These are phyloP conservation scores for Stachybotrys chartarum DNA, from an alignment of 2,329 filamentous ascomycete species.

Conservation along the genomic window DNA sequence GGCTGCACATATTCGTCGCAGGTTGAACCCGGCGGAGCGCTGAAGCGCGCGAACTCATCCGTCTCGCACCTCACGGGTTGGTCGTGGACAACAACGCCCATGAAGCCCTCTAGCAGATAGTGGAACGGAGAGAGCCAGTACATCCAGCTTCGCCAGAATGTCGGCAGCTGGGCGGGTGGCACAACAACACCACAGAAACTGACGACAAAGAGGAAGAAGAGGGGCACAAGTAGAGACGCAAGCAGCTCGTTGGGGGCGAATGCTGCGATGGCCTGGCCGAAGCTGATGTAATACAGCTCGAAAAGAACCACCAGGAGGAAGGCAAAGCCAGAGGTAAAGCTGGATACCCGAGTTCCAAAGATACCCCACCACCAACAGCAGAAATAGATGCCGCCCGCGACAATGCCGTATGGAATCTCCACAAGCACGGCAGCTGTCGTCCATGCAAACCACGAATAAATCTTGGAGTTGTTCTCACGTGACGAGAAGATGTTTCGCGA, in stretches of 20 bases:
- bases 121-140: constrained; percentile 63
- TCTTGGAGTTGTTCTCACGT: constrained; percentile 69
- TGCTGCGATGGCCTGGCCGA: constrained; percentile 61
- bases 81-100: constrained; percentile 47
- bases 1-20: constrained; percentile 52
- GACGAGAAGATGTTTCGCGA: constrained; percentile 61
- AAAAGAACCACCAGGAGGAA: constrained; percentile 61
- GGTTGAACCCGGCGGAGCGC: constrained; percentile 48
- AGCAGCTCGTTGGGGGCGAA: constrained; percentile 60
- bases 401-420: constrained; percentile 63
- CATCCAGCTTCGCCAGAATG: constrained; percentile 60
- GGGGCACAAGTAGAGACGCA: constrained; percentile 57
- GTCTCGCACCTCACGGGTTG: constrained; percentile 47
- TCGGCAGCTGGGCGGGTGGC: constrained; percentile 47
- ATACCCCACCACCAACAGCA: constrained; percentile 51
- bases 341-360: constrained; percentile 39
- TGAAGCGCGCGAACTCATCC: constrained; percentile 53
- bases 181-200: constrained; percentile 67
- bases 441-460: constrained; percentile 71
- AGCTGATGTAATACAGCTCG: constrained; percentile 57
- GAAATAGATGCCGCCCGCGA: constrained; percentile 47
- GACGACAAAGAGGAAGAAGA: constrained; percentile 64
- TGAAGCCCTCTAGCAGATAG: constrained; percentile 57
- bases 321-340: constrained; percentile 52
- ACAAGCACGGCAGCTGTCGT: constrained; percentile 57